Conservation (phyloP, 768 basidiomycete genomes). For the Rhodotorula babjevae region DNA sequence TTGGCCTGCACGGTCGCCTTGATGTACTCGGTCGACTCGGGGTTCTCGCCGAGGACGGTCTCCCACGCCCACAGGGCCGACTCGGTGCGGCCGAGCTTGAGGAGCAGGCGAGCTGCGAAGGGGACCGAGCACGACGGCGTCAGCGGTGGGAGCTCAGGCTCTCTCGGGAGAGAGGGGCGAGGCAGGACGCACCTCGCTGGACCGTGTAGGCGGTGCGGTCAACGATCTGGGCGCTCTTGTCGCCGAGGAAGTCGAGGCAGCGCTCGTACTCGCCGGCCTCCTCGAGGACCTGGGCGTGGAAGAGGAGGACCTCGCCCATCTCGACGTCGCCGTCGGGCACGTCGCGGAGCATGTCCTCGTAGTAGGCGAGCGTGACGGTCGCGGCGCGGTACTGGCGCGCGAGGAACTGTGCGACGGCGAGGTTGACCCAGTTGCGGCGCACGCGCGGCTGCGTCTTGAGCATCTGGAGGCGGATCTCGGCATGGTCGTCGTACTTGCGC, state of each 20-base stretch:
- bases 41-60: conserved; percentile 73
- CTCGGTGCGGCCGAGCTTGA: conserved; percentile 58
- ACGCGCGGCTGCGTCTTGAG: conserved; percentile 72
- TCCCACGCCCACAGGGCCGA: conserved; percentile 79
- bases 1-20: conserved; percentile 63
- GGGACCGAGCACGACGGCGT: no score
- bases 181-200: conserved; percentile 24
- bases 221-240: conserved; percentile 52
- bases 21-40: conserved; percentile 78
- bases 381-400: conserved; percentile 69
- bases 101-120: conserved; percentile 66
- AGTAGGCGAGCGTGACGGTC: conserved; percentile 65
- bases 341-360: conserved; percentile 58
- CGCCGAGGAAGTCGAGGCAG: conserved; percentile 43
- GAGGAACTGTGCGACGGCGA: conserved; percentile 83
- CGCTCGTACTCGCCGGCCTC: conserved; percentile 54
- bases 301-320: conserved; percentile 74
- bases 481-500: conserved; percentile 68
- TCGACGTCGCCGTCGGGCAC: conserved; percentile 74
- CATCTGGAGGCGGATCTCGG: conserved; percentile 75
- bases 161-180: neutral
- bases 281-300: conserved; percentile 68
- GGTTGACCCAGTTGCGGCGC: conserved; percentile 81
- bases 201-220: conserved; percentile 61
- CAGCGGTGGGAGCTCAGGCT: neutral